A percentile compares a stretch with the other conserved stretches of the same genome.
Evolutionary conservation across 75 land plant genomes (phyloP).

Genomic region (Sequoiadendron giganteum): DNA sequence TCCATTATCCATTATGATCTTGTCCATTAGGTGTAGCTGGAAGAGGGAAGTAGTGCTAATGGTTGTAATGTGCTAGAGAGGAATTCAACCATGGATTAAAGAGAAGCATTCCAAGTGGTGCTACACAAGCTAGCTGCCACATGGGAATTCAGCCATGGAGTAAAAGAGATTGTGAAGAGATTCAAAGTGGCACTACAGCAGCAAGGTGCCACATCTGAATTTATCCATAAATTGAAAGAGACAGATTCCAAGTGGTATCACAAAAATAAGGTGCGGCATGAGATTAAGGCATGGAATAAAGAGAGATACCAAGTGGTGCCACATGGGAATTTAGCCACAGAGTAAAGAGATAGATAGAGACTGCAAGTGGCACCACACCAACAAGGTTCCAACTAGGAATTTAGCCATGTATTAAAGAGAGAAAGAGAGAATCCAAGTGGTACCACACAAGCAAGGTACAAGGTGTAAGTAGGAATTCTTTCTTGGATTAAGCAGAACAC

Average conservation of each 20-base stretch:
- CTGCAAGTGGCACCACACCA: background rate
- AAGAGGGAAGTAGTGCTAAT: too few relatives aligned
- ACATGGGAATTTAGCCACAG: too few relatives aligned
- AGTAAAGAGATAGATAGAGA: too few relatives aligned
- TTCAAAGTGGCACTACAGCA: background rate
- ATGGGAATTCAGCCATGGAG: background rate
- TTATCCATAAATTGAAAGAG: too few relatives aligned
- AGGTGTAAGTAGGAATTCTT: too few relatives aligned
- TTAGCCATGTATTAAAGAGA: background rate
- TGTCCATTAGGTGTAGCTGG: too few relatives aligned
- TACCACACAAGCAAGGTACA: background rate
- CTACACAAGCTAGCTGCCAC: background rate
- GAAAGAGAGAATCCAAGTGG: background rate
- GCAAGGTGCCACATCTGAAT: background rate
- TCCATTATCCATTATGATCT: too few relatives aligned
- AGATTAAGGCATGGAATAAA: background rate
- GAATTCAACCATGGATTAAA: background rate
- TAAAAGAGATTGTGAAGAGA: too few relatives aligned
- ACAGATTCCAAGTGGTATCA: background rate
- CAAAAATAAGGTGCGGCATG: background rate
- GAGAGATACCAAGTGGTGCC: background rate
- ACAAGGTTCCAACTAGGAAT: background rate
- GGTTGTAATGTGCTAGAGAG: background rate
- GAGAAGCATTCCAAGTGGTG: background rate
- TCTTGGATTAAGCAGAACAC: background rate